Evolutionary conservation across 2,329 filamentous ascomycete genomes (phyloP).

Genomic region (Alternaria gaisen): DNA sequence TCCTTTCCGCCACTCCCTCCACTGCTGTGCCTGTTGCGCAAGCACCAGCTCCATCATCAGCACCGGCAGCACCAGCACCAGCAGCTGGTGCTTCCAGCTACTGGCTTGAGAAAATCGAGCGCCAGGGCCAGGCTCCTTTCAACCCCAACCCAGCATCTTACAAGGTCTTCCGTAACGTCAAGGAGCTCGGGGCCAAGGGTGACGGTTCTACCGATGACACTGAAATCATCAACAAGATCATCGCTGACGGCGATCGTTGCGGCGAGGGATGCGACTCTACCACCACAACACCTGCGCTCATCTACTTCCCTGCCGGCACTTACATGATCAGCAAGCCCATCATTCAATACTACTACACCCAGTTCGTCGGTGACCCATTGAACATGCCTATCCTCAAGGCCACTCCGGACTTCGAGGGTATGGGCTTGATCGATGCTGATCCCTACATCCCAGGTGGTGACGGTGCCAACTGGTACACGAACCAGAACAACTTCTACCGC

Average conservation of each 20-base stretch:
- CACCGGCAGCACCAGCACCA: slow-evolving; percentile 23
- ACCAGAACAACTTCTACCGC: slow-evolving; percentile 66
- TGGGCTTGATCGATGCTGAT: slow-evolving; percentile 88
- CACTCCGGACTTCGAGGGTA: slow-evolving; percentile 72
- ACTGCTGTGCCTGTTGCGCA: slow-evolving; percentile 43
- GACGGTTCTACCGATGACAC: slow-evolving; percentile 83
- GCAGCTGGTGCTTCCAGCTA: slow-evolving; percentile 57
- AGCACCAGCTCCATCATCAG: slow-evolving; percentile 21
- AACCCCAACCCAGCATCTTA: slow-evolving; percentile 64
- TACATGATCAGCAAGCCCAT: slow-evolving; percentile 84
- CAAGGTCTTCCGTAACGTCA: slow-evolving; percentile 65
- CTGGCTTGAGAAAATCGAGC: slow-evolving; percentile 76
- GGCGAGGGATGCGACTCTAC: slow-evolving; percentile 82
- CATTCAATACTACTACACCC: slow-evolving; percentile 89
- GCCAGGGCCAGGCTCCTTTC: slow-evolving; percentile 74
- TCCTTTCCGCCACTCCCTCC: slow-evolving; percentile 43
- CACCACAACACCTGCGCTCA: slow-evolving; percentile 82
- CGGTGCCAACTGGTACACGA: slow-evolving; percentile 61
- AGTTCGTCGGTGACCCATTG: slow-evolving; percentile 83
- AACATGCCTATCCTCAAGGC: slow-evolving; percentile 77
- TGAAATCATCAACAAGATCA: slow-evolving; percentile 83
- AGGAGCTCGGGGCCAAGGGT: slow-evolving; percentile 57
- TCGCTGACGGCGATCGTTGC: slow-evolving; percentile 80
- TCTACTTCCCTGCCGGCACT: slow-evolving; percentile 91
- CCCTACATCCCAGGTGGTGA: slow-evolving; percentile 76